Evolutionary conservation across 2,329 filamentous ascomycete genomes (phyloP).

Genomic region (Pseudogymnoascus pannorum): DNA sequence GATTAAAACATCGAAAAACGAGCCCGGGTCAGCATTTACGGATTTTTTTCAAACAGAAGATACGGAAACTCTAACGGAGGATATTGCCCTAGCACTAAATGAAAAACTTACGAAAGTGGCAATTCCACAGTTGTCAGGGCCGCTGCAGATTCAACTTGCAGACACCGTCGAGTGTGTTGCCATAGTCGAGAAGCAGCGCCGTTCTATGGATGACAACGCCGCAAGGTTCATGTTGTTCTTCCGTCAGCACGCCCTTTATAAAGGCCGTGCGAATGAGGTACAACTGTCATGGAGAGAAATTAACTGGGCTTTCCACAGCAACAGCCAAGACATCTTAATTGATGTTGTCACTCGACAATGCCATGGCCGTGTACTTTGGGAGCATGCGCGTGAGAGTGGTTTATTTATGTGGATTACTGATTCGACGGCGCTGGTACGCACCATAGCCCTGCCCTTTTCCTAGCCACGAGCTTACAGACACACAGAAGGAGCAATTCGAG

Average conservation of each 20-base stretch:
- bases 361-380: constrained; percentile 74
- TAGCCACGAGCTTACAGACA: not conserved
- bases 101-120: constrained; percentile 68
- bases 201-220: constrained; percentile 86
- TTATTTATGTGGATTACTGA: constrained; percentile 95
- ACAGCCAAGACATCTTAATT: constrained; percentile 79
- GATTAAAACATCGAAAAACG: constrained; percentile 19
- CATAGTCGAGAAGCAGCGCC: constrained; percentile 75
- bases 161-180: constrained; percentile 81
- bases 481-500: constrained; percentile 72
- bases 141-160: constrained; percentile 78
- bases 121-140: constrained; percentile 73
- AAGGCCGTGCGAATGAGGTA: constrained; percentile 55
- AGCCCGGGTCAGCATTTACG: constrained; percentile 38
- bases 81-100: constrained; percentile 61
- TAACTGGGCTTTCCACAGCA: constrained; percentile 77
- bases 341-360: constrained; percentile 78
- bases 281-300: constrained; percentile 72
- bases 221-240: constrained; percentile 84
- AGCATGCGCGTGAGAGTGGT: constrained; percentile 75
- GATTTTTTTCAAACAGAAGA: constrained; percentile 43
- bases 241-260: constrained; percentile 68
- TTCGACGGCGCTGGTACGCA: constrained; percentile 61
- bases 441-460: constrained; percentile 10
- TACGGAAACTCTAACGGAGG: constrained; percentile 61